A percentile compares a stretch with the other conserved stretches of the same genome.
Conservation (phyloP, 2,329 filamentous ascomycete genomes). For the Trichoderma arundinaceum region DNA sequence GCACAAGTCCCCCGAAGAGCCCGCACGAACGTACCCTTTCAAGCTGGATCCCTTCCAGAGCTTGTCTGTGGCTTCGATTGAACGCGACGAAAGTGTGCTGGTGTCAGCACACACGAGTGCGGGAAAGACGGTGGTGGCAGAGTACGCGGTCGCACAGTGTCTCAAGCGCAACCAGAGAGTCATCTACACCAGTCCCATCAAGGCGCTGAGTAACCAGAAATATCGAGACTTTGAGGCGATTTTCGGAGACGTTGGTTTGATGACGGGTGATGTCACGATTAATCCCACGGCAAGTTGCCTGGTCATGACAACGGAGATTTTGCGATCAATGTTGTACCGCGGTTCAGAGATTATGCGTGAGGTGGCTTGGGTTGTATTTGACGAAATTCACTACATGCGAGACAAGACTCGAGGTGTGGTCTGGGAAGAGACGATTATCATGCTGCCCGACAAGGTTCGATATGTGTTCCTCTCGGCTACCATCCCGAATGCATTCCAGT, state of each 20-base stretch:
- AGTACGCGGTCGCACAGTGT: conserved; percentile 97
- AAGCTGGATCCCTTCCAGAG: conserved; percentile 97
- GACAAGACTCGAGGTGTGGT: conserved; percentile 95
- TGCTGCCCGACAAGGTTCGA: conserved; percentile 96
- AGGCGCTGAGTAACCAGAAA: conserved; percentile 97
- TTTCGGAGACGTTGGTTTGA: conserved; percentile 95
- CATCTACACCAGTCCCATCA: conserved; percentile 99
- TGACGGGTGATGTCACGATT: conserved; percentile 99
- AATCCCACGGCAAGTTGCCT: conserved; percentile 97
- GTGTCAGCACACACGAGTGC: conserved; percentile 98
- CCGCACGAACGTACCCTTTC: conserved; percentile 85
- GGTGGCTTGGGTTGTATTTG: conserved; percentile 97
- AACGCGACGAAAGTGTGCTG: conserved; percentile 93
- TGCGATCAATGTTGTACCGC: conserved; percentile 96
- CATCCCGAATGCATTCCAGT: conserved; percentile 98
- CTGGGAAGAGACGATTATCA: conserved; percentile 99
- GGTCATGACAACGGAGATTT: conserved; percentile 99
- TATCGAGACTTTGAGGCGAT: conserved; percentile 95
- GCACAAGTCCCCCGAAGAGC: conserved; percentile 87
- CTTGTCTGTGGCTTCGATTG: conserved; percentile 90
- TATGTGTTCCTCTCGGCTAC: conserved; percentile 98
- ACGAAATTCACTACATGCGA: conserved; percentile 98
- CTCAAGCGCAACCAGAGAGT: conserved; percentile 97
- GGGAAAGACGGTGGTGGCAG: conserved; percentile 96
- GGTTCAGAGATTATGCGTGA: conserved; percentile 99